Evolutionary conservation across 805 yeast species (phyloP), one percentile per base, ranked within the genome.

Genomic region (Candida palmyrensis): DNA sequence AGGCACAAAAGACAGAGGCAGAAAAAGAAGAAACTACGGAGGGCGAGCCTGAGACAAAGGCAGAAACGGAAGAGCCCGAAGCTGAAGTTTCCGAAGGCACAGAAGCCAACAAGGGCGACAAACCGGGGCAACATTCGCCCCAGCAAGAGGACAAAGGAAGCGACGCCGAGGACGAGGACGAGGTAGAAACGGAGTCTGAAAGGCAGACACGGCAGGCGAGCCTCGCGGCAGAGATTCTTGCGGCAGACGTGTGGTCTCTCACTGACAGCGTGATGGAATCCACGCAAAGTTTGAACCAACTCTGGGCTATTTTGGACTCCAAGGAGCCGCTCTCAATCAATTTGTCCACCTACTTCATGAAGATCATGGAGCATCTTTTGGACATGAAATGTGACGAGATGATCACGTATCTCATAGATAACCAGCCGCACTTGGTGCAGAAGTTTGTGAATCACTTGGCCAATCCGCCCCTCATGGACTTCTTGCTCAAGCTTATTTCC

Each of bases 171-270:
- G 27, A 32, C 12, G 8, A 14, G 12, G 23, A 17, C 14, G 15
- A 18, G 15, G 16, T 9, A 5, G 56, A 54, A 29, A 43, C 55
- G 1, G 44, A 42, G 6, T 66, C 61, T 25, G 71, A 63, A 37
- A 48, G 48, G 11, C 48, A 56, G 11, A 51, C 55, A 5, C 51
- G 70, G 9, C 54, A 53, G 37, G 68, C 70, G 19, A 53, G 69
- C 6, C 47, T 65, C 25, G 88, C 96, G 5, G 86, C 96, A 2
- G 97, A 92, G 53, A 81, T 92, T 27, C 66, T 92, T 30, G 77
- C 90, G 25, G 86, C 92, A 3, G 97, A 90, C 51, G 89, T 88
- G 6, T 90, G 97, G 96, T 82, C 94, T 2, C 67, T 92, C 24
- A 83, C 96, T 2, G 95, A 89, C 45, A 79, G 95, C 1, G 80